These are phyloP conservation scores for Coprinellus micaceus DNA, from an alignment of 768 basidiomycete species.

Conservation along the genomic window DNA sequence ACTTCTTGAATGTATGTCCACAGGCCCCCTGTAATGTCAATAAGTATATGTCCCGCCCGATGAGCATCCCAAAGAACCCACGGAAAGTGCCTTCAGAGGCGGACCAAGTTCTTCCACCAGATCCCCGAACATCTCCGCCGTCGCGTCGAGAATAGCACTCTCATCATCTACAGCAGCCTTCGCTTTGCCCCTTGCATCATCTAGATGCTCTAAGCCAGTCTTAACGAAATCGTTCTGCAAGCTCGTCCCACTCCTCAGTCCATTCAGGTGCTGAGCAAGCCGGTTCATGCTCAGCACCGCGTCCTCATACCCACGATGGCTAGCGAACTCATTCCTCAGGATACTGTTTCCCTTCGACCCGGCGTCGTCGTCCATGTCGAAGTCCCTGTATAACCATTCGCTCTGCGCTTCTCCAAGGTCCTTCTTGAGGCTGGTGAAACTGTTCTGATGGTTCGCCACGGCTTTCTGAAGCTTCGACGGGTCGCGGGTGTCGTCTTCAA, in stretches of 20 bases:
- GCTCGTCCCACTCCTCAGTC: conserved; percentile 77
- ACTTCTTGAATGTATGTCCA: conserved; percentile 53
- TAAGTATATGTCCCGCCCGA: background rate
- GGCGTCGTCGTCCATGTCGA: conserved; percentile 21
- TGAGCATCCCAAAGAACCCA: conserved; percentile 29
- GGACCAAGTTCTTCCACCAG: conserved; percentile 77
- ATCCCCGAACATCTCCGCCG: conserved; percentile 73
- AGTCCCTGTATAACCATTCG: conserved; percentile 58
- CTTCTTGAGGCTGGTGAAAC: conserved; percentile 87
- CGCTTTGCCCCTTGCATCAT: conserved; percentile 7
- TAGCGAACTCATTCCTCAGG: conserved; percentile 21
- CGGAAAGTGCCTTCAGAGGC: conserved; percentile 70
- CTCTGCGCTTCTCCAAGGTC: conserved; percentile 83
- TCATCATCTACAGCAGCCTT: conserved; percentile 27
- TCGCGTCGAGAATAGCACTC: conserved; percentile 50
- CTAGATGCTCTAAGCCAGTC: conserved; percentile 35
- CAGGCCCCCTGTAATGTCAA: conserved; percentile 49
- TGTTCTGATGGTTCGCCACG: conserved; percentile 79
- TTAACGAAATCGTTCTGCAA: conserved; percentile 80
- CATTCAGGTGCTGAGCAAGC: conserved; percentile 91
- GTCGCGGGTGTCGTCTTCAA: conserved; percentile 58
- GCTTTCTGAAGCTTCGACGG: conserved; percentile 71
- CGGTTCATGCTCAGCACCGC: conserved; percentile 84
- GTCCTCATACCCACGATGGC: conserved; percentile 71
- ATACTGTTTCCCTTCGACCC: conserved; percentile 14